Conservation (phyloP, 257 asterid genomes). For the Salvia miltiorrhiza region DNA sequence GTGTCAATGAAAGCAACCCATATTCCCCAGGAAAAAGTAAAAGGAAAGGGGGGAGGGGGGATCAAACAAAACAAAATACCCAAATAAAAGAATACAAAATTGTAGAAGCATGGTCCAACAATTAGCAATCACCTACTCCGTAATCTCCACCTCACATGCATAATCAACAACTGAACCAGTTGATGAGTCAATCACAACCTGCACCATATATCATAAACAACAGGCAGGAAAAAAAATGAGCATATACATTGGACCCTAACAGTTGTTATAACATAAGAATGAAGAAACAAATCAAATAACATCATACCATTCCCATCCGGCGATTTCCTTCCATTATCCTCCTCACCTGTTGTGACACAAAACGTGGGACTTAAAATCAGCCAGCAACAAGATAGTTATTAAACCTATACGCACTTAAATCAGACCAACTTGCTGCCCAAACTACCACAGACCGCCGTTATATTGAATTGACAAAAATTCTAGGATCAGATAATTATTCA, state of each 20-base stretch:
- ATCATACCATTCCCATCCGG: constrained; percentile 91
- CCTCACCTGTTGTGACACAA: constrained; percentile 63
- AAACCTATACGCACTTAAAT: not conserved
- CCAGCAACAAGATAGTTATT: constrained; percentile 11
- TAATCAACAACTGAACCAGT: constrained; percentile 80
- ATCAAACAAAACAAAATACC: not conserved
- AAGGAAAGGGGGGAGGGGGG: not conserved
- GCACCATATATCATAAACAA: constrained; percentile 29
- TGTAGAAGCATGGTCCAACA: constrained; percentile 7
- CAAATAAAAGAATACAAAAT: not conserved
- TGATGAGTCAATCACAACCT: constrained; percentile 68
- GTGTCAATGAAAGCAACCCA: constrained; percentile 18
- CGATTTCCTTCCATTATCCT: constrained; percentile 99
- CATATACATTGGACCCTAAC: constrained; percentile 13
- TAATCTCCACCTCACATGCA: constrained; percentile 98
- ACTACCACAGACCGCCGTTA: not conserved
- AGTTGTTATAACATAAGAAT: not conserved
- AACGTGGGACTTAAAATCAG: constrained; percentile 3
- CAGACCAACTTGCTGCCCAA: not conserved
- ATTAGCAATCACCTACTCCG: constrained; percentile 59
- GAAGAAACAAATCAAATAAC: not conserved
- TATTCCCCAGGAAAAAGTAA: not conserved
- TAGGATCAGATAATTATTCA: not conserved
- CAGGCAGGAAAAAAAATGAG: constrained; percentile 18
- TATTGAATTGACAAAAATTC: not conserved